Evolutionary conservation across 139 green algal species (phyloP).

Genomic region (Penium margaritaceum): DNA sequence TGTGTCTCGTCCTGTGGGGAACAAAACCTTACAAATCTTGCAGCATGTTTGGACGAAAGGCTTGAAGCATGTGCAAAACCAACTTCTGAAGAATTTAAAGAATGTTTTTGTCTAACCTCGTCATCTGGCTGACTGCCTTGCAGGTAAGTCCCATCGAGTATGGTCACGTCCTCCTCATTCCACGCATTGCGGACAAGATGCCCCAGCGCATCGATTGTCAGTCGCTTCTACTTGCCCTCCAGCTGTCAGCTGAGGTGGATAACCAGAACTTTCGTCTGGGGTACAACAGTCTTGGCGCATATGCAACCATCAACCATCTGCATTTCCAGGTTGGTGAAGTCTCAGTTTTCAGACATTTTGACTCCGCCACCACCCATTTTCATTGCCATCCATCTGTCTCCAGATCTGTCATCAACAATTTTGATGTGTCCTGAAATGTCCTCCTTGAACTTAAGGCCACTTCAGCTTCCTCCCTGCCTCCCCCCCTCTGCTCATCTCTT

Average conservation of each 20-base stretch:
- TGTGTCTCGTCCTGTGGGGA: not conserved
- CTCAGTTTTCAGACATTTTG: too few relatives aligned
- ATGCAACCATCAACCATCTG: slow-evolving; percentile 97
- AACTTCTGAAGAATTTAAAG: not conserved
- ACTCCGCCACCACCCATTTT: too few relatives aligned
- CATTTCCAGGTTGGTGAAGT: slow-evolving; percentile 98
- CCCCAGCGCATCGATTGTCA: slow-evolving; percentile 63
- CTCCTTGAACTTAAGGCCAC: too few relatives aligned
- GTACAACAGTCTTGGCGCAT: slow-evolving; percentile 94
- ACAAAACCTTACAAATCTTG: not conserved
- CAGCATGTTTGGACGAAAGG: too few relatives aligned
- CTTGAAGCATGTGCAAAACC: not conserved
- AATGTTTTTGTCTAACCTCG: not conserved
- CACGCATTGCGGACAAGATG: slow-evolving; percentile 66
- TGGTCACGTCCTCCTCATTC: slow-evolving; percentile 92
- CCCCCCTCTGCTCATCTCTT: too few relatives aligned
- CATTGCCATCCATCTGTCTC: too few relatives aligned
- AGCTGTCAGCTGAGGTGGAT: slow-evolving; percentile 73
- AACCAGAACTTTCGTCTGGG: slow-evolving; percentile 88
- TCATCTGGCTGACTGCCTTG: not conserved
- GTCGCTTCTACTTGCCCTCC: slow-evolving; percentile 72
- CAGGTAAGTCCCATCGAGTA: slow-evolving; percentile 88
- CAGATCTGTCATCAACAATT: too few relatives aligned
- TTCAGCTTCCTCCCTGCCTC: too few relatives aligned
- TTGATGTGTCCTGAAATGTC: too few relatives aligned